phyloP scores from a whole-genome alignment of 2,329 filamentous ascomycete species.

The Penicillium sp. region DNA sequence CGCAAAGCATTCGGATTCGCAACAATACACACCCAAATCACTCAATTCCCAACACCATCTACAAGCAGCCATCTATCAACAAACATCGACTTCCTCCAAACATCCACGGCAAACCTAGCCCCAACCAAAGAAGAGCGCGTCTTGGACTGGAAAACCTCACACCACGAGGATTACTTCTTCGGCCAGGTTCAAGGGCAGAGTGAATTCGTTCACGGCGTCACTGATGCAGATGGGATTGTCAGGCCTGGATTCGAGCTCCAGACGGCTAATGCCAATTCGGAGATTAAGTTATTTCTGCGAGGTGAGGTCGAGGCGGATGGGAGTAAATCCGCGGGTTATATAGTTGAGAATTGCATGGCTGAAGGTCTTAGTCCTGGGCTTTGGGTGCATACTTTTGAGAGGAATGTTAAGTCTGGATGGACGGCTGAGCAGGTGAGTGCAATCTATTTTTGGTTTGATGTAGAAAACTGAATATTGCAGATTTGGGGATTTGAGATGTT shows the following conservation, averaged over 20 bases:
- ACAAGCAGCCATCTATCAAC: neutral
- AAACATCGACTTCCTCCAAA: neutral
- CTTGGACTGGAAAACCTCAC: neutral
- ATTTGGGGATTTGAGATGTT: slow-evolving; percentile 7
- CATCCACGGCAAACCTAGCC: neutral
- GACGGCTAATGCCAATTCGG: neutral
- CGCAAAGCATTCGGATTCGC: slow-evolving; percentile 4
- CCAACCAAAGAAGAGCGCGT: neutral
- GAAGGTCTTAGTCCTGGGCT: neutral
- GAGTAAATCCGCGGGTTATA: neutral
- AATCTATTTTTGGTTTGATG: no score
- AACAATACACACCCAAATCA: slow-evolving; percentile 2
- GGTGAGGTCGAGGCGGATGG: neutral
- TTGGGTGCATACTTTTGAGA: slow-evolving; percentile 6
- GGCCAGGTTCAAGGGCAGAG: neutral
- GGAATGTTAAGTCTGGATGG: neutral
- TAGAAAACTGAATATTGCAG: neutral
- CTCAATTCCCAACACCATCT: neutral
- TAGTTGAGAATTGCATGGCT: neutral
- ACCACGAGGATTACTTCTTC: slow-evolving; percentile 5
- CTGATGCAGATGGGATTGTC: neutral
- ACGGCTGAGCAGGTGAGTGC: slow-evolving; percentile 1
- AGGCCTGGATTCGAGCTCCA: neutral
- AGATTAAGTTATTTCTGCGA: neutral
- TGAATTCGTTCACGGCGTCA: neutral